Percentiles rank a stretch among this genome's conserved stretches.
Evolutionary conservation across 331 rosid genomes (phyloP).

Genomic region (Quercus phellos): DNA sequence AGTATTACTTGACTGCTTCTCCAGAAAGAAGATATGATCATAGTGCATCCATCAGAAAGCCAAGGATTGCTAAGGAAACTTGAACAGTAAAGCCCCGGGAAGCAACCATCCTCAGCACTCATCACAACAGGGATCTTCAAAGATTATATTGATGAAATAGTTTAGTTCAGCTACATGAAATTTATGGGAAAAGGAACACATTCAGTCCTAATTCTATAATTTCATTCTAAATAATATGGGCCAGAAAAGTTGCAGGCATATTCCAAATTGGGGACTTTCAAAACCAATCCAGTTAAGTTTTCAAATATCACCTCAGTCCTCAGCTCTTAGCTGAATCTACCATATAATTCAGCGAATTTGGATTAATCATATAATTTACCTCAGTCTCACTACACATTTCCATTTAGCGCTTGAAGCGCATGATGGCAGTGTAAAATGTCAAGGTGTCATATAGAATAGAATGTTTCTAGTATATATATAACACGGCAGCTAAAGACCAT

Average conservation of each 20-base stretch:
- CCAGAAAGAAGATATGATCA: slow-evolving; percentile 73
- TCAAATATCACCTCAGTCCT: not conserved
- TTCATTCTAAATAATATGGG: not conserved
- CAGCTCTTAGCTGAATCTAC: not conserved
- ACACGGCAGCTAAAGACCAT: not conserved
- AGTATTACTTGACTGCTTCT: slow-evolving; percentile 71
- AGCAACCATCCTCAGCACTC: slow-evolving; percentile 69
- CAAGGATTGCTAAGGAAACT: slow-evolving; percentile 61
- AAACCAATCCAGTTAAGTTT: not conserved
- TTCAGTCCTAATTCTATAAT: not conserved
- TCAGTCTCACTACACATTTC: not conserved
- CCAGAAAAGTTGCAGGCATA: not conserved
- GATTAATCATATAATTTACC: not conserved
- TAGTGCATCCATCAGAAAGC: slow-evolving; percentile 84
- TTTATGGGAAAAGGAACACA: not conserved
- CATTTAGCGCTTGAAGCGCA: not conserved
- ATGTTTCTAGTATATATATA: not conserved
- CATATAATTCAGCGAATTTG: not conserved
- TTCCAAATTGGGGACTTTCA: not conserved
- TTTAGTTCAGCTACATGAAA: not conserved
- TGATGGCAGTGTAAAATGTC: not conserved
- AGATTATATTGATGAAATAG: slow-evolving; percentile 3
- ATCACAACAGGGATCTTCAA: slow-evolving; percentile 72
- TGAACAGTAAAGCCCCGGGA: slow-evolving; percentile 85
- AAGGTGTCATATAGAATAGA: not conserved